Base-by-base conservation (phyloP, 164 flowering plant species). In the Liriodendron chinense region DNA sequence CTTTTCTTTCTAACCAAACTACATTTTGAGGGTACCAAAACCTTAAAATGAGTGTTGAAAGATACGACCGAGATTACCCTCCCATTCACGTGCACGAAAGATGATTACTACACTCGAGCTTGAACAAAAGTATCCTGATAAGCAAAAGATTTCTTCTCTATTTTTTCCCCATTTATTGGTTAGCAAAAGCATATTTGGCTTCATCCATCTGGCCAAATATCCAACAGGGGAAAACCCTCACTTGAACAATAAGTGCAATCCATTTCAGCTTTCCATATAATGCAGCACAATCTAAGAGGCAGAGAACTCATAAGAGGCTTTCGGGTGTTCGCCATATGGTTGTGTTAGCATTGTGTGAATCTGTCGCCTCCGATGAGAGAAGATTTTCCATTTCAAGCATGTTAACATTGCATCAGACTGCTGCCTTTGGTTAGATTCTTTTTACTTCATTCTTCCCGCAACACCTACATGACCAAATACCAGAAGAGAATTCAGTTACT, bases 391-490 rank as follows among this genome's bases (percentile, higher is more conserved):
- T 53, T 53, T 12, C 59, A 16, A 53, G 59, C 59, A 53, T 53
- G 13, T 53, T 16, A 53, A 53, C 59, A 9, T 28, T 26, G 43
- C 69, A 28, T 20, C 13, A 26, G 47, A 6, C n/a, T 67, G 47
- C n/a, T 7, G 18, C 20, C 69, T 12, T 67, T 26, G 69, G 13
- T 67, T 26, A 67, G 48, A 67, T 16, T 67, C 8, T 67, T 16
- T 28, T 67, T 28, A 8, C 20, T 18, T 47, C 22, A 47, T 76
- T 76, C 68, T 80, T 77, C 26, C 79, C 82, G 3, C 80, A 80
- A 28, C 82, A 80, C 80, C 82, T 80, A 59, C 78, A 74, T 49
- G 9, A 48, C 62, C 47, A 68, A 26, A 65, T 62, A 50, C 16
- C 57, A 21, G 68, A 69, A 59, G 21, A 50, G 20, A 74, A 62